Percentiles rank a stretch among this genome's conserved stretches.
These are phyloP conservation scores for Grosmannia serpens DNA, from an alignment of 2,329 filamentous ascomycete species.

Conservation along the genomic window DNA sequence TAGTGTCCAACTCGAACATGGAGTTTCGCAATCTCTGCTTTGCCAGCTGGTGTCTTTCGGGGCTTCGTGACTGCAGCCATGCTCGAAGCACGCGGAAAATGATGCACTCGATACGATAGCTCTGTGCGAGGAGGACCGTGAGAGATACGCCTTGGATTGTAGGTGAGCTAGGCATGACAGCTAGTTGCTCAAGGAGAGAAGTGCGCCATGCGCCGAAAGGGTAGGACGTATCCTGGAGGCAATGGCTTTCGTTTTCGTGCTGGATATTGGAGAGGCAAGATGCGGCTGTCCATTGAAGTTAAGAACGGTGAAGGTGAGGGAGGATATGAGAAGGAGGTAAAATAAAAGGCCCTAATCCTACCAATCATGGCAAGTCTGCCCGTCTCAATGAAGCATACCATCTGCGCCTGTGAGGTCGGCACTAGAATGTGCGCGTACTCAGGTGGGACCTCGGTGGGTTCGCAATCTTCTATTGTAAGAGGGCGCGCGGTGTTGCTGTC, in stretches of 20 bases:
- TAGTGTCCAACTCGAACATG: background rate
- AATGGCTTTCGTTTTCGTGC: too few relatives aligned
- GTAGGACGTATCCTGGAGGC: background rate
- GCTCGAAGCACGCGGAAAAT: background rate
- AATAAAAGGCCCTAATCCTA: background rate
- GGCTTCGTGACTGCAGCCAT: background rate
- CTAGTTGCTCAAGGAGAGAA: background rate
- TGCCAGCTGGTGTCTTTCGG: background rate
- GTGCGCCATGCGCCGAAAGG: background rate
- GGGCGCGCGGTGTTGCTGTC: background rate
- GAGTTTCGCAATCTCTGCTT: background rate
- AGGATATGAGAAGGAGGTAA: background rate
- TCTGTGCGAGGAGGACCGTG: background rate
- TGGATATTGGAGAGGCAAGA: background rate
- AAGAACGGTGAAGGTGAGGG: background rate
- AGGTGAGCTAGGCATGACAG: background rate
- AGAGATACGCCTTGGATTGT: background rate
- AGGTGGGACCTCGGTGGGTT: background rate
- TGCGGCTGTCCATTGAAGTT: background rate
- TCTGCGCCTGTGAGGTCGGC: background rate
- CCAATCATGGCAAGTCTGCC: background rate
- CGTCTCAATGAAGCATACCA: background rate
- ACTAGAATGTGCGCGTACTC: background rate
- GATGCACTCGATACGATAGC: constrained; percentile 2
- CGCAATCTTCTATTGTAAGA: background rate